Evolutionary conservation across 768 basidiomycete genomes (phyloP), one percentile per base, ranked within the genome.

Genomic region (Gymnopilus junonius): DNA sequence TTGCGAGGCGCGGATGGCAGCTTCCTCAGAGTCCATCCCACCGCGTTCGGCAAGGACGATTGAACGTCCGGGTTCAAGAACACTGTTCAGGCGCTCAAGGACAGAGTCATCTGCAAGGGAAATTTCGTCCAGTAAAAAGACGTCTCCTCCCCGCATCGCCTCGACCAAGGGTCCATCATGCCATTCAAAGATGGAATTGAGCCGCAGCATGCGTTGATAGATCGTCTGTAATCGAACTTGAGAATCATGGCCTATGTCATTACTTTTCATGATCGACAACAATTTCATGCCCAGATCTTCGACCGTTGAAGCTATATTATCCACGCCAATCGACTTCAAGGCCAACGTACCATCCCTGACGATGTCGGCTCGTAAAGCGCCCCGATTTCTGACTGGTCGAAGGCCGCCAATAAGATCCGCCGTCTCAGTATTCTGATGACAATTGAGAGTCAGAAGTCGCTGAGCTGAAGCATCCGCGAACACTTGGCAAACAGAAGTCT

Each of bases 91-190:
- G 42, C 97, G 88, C 74, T 99, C 97, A 3, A 99, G 86, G 10
- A 99, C 97, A 0, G 97, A 98, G 72, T 99, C 97, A 72, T 99
- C 97, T 1, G 96, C 97, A 12, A 99, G 81, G 1, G 97, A 99
- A 15, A 99, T 95, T 72, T 99, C 97, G 71, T 99, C 97, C 29
- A 99, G 84, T 7, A 99, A 81, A 68, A 99, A 91, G 3, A 97
- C 82, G 66, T 91, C 88, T 17, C 96, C 97, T 20, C 73, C 74
- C 8, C 82, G 82, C 97, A 99, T 99, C 2, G 96, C 92, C 67
- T 93, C 85, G 6, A 99, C 86, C 32, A 99, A 84, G n/a, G 97
- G 96, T 2, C 97, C 97, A 70, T 99, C 94, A 64, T 92, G 87
- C 97, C 97, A 99, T 72, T 97, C 93, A 71, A 99, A 99, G 42